A percentile compares a stretch with the other conserved stretches of the same genome.
Evolutionary conservation across 768 basidiomycete genomes (phyloP).

Genomic region (Mrakia blollopis): DNA sequence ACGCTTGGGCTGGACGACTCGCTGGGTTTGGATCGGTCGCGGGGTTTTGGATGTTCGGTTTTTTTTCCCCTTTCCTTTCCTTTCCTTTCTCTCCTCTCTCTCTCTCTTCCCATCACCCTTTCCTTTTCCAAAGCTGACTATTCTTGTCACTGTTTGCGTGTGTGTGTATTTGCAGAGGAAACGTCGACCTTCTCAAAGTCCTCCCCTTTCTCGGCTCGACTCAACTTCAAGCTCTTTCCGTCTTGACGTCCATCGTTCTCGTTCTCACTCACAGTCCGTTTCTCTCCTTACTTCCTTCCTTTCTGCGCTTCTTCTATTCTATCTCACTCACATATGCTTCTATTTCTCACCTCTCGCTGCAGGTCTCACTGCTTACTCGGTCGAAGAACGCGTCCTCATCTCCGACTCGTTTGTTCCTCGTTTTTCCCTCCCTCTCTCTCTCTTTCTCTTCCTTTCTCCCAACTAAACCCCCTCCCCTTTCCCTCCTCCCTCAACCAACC

Average conservation of each 20-base stretch:
- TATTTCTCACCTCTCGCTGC: neutral
- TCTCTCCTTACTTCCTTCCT: neutral
- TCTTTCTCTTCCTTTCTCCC: neutral
- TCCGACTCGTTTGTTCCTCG: slow-evolving; percentile 43
- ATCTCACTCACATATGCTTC: neutral
- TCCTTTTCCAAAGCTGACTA: neutral
- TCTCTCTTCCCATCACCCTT: neutral
- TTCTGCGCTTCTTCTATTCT: neutral
- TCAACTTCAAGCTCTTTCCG: slow-evolving; percentile 74
- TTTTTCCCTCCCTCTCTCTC: slow-evolving; percentile 32
- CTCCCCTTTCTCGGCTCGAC: slow-evolving; percentile 72
- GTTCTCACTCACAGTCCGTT: slow-evolving; percentile 55
- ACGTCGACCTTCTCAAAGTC: slow-evolving; percentile 63
- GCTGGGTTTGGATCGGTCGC: slow-evolving; percentile 74
- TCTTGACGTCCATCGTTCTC: slow-evolving; percentile 66
- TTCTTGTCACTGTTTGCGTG: neutral
- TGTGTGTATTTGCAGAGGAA: slow-evolving; percentile 54
- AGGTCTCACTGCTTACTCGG: slow-evolving; percentile 51
- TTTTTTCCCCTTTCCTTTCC: no score
- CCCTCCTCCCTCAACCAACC: slow-evolving; percentile 44
- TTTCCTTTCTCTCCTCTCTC: no score
- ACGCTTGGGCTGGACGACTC: slow-evolving; percentile 96
- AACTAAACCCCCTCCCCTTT: neutral
- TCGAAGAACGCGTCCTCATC: slow-evolving; percentile 64
- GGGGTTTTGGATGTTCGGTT: slow-evolving; percentile 78